Base-by-base conservation (phyloP, 306 rosid genomes). In the Dalbergia cultrata region DNA sequence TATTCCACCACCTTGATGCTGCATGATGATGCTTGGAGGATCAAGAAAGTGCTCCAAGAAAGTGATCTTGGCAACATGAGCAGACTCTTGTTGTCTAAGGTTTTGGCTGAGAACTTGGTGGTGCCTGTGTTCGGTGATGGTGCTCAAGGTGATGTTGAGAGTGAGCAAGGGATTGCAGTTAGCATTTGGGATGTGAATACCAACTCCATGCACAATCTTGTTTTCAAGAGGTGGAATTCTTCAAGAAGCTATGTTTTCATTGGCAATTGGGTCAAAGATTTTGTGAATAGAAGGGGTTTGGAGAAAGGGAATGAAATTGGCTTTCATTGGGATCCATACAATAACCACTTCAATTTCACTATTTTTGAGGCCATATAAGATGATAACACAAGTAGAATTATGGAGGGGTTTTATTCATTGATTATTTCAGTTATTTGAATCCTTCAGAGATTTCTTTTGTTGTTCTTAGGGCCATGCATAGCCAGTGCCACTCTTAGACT, bases 1-100 rank as follows among this genome's bases (percentile, higher is more conserved):
- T 69, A 31, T 14, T 31, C 77, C 34, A 44, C 39, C 0, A 37
- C 19, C 1, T 19, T 70, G 52, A 61, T 69, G 77, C 16, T 79
- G 3, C 45, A 59, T 60, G 82, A 79, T n/a, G 77, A 79, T 10
- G 41, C 62, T 5, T 70, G 82, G 77, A 79, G 70, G 41, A 47
- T 79, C 17, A 70, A 79, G 62, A 79, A 69, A 19, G 77, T 79
- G 1, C 76, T 79, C 1, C 60, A 79, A 45, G 34, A 47, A 4
- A 60, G 41, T 33, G 82, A 79, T 49, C 9, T 79, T 56, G 75
- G 50, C 11, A 35, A 16, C 65, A 12, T 50, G 50, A 35, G 50
- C 10, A 65, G 70, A 5, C 70, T 65, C 8, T 65, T 65, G 31
- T 26, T 65, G 2, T 3, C 50, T 3, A 65, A 65, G 5, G 22